Evolutionary conservation across 139 green algal species (phyloP), one percentile per base, ranked within the genome.

Genomic region (Picochlorum sp.): DNA sequence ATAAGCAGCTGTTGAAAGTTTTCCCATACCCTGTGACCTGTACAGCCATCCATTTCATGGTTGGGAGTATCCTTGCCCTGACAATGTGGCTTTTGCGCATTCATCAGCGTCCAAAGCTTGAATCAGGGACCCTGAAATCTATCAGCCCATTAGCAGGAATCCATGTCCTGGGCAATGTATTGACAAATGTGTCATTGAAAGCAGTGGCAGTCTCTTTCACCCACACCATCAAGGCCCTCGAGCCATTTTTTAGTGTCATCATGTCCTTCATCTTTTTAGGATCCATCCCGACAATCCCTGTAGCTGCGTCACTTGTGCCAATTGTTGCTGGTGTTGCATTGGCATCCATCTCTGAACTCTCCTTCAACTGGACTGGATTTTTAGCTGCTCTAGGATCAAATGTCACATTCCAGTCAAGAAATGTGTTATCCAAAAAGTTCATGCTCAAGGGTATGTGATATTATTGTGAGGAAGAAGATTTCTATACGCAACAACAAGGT

Each of bases 181-280:
- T 99, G 23, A 99, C 94, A 69, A 99, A 99, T 72, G 73, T 98
- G 49, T 88, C 69, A 60, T 83, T 99, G 45, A 91, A 95, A 34
- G 78, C 85, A 18, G 94, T 99, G 49, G 91, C 94, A 0, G 92
- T 98, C 15, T 96, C 85, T 56, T 99, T 99, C 85, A 99, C 94
- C 8, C 94, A 99, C 84, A 99, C 94, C 38, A 96, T 99, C 71
- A 99, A 99, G 80, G 90, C 92, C 1, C 84, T 95, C 76, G 92
- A 98, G 78, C 92, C 92, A 13, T 92, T 97, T 78, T 98, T 98
- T 78, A 90, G 77, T 0, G 92, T 97, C 57, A 15, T 88, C 20
- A 78, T 98, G 56, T 92, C 81, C 6, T 63, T 77, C 1, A 49
- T 95, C 8, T 95, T 98, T 74, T 82, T 98, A 30, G 82, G 84